These are phyloP conservation scores for Colletotrichum sp. DNA, from an alignment of 2,329 filamentous ascomycete species.

Conservation along the genomic window DNA sequence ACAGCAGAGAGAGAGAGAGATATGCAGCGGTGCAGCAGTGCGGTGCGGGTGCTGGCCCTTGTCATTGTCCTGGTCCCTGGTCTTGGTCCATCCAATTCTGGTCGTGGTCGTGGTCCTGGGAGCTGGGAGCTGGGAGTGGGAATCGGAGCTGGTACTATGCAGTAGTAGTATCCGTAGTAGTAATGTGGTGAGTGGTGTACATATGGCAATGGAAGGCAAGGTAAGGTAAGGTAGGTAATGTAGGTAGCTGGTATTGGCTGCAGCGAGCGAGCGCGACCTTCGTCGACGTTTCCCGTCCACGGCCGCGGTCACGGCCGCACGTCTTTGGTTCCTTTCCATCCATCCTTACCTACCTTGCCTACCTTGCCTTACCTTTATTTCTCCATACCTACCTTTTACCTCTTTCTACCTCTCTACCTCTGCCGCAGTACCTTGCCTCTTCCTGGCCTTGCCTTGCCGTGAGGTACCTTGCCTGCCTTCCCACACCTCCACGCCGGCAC, in stretches of 20 bases:
- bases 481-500: background rate
- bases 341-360: background rate
- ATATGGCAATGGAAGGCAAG: background rate
- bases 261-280: conserved; percentile 2
- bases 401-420: background rate
- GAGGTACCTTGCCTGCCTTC: background rate
- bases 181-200: background rate
- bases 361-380: background rate
- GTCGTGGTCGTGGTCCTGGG: background rate
- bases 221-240: background rate
- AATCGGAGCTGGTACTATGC: background rate
- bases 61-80: background rate
- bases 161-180: background rate
- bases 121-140: background rate
- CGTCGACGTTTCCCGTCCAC: conserved; percentile 17
- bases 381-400: background rate
- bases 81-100: background rate
- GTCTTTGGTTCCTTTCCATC: background rate
- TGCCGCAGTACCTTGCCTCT: background rate
- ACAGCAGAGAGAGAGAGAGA: background rate
- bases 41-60: background rate
- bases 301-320: background rate
- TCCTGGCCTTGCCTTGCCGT: background rate
- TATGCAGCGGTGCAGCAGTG: background rate
- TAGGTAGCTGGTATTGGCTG: background rate